A percentile compares a stretch with the other conserved stretches of the same genome.
Evolutionary conservation across 345 rosid species (phyloP).

Genomic region (Pistacia integerrima): DNA sequence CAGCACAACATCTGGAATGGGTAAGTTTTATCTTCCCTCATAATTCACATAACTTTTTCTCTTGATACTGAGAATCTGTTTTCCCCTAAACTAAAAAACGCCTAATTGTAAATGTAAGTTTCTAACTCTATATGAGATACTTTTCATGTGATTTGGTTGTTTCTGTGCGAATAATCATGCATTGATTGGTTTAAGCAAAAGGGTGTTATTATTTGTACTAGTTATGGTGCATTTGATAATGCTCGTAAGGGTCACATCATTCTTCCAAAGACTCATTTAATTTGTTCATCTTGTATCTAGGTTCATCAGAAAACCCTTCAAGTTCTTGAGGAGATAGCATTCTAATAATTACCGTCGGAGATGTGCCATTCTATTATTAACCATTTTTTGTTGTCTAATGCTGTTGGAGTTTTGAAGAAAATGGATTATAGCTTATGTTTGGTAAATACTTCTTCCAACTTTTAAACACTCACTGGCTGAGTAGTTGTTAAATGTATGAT

Average conservation of each 20-base stretch:
- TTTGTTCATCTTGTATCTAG: conserved; percentile 37
- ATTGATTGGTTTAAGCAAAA: neutral
- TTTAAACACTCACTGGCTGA: neutral
- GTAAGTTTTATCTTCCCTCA: conserved; percentile 39
- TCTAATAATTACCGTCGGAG: conserved; percentile 32
- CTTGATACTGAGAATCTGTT: neutral
- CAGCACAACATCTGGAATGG: conserved; percentile 97
- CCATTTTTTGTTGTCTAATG: neutral
- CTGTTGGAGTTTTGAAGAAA: neutral
- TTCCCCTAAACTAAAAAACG: neutral
- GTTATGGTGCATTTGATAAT: neutral
- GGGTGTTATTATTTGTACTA: neutral
- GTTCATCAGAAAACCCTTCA: conserved; percentile 88
- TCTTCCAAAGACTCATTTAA: conserved; percentile 4
- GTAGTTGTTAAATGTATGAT: conserved; percentile 2
- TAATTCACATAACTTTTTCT: neutral
- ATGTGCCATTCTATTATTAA: conserved; percentile 4
- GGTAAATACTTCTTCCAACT: conserved; percentile 4
- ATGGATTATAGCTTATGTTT: neutral
- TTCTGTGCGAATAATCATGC: neutral
- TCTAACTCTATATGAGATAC: no score
- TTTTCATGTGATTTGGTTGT: neutral
- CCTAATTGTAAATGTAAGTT: neutral
- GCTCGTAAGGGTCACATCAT: neutral
- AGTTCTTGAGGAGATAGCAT: conserved; percentile 88